These are phyloP conservation scores for Clonostachys rosea DNA, from an alignment of 2,329 filamentous ascomycete genomes.

Conservation along the genomic window DNA sequence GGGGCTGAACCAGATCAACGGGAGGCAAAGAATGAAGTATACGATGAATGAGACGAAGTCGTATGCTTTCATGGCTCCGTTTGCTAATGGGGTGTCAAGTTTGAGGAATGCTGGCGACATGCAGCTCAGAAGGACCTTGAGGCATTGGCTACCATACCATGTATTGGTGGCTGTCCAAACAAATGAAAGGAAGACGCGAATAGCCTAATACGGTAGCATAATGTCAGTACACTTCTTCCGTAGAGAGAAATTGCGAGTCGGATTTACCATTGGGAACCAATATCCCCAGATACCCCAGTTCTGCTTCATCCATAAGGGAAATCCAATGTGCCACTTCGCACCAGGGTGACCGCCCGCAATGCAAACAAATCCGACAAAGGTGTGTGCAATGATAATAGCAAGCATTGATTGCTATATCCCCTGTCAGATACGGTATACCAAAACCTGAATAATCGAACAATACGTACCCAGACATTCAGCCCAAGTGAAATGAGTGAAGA, in stretches of 20 bases:
- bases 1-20: slow-evolving; percentile 15
- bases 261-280: slow-evolving; percentile 13
- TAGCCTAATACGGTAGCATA: too few species aligned
- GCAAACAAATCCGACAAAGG: slow-evolving; percentile 14
- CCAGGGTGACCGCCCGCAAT: slow-evolving; percentile 15
- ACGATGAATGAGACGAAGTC: slow-evolving; percentile 14
- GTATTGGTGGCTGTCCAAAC: slow-evolving; percentile 16
- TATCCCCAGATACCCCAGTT: slow-evolving; percentile 17
- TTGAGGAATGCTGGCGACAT: slow-evolving; percentile 12
- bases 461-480: slow-evolving; percentile 12
- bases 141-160: slow-evolving; percentile 16
- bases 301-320: slow-evolving; percentile 15
- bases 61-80: background rate
- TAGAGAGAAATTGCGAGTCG: background rate
- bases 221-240: too few species aligned
- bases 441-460: too few species aligned
- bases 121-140: slow-evolving; percentile 11
- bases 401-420: slow-evolving; percentile 11
- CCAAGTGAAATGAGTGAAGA: slow-evolving; percentile 17
- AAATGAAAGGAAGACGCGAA: slow-evolving; percentile 12
- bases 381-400: slow-evolving; percentile 14
- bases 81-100: too few species aligned
- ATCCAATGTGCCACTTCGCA: slow-evolving; percentile 18
- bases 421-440: too few species aligned
- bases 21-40: slow-evolving; percentile 13